These are phyloP conservation scores for Sparassis latifolia DNA, from an alignment of 1,284 basidiomycete genomes.

Conservation along the genomic window DNA sequence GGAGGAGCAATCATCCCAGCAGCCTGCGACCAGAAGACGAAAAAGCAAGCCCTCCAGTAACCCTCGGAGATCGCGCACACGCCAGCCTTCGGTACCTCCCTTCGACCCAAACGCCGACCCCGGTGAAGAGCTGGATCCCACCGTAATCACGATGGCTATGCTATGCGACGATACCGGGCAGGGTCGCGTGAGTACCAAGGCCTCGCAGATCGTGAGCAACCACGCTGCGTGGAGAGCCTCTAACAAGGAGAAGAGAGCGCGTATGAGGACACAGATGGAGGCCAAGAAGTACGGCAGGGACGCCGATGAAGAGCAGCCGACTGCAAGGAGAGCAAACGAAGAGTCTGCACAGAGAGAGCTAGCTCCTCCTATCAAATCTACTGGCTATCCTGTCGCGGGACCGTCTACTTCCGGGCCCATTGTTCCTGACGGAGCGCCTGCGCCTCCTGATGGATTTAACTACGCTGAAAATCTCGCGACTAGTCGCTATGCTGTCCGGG, in stretches of 20 bases:
- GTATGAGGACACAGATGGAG: slow-evolving; percentile 57
- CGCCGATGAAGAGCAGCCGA: slow-evolving; percentile 34
- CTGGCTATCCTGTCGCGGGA: slow-evolving; percentile 10
- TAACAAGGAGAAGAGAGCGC: slow-evolving; percentile 56
- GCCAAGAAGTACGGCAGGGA: slow-evolving; percentile 63
- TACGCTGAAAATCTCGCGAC: slow-evolving; percentile 57
- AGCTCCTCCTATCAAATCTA: background rate
- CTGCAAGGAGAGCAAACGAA: background rate
- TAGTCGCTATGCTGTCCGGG: slow-evolving; percentile 72
- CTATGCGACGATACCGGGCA: slow-evolving; percentile 69
- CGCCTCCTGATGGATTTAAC: slow-evolving; percentile 48
- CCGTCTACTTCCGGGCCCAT: slow-evolving; percentile 8
- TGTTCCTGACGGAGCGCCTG: slow-evolving; percentile 7
- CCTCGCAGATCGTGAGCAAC: slow-evolving; percentile 58
- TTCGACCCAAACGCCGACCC: slow-evolving; percentile 55
- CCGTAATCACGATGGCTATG: slow-evolving; percentile 67
- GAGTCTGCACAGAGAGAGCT: background rate
- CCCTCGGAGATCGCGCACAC: slow-evolving; percentile 13
- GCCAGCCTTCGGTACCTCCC: slow-evolving; percentile 40
- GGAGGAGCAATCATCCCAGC: background rate
- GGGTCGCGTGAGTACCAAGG: slow-evolving; percentile 69
- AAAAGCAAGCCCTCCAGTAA: slow-evolving; percentile 1
- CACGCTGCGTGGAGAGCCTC: slow-evolving; percentile 61
- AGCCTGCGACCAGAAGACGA: background rate
- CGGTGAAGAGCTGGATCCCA: slow-evolving; percentile 72